A percentile compares a stretch with the other conserved stretches of the same genome.
Conservation (phyloP, 2,329 filamentous ascomycete species). For the Fusarium chlamydosporum region DNA sequence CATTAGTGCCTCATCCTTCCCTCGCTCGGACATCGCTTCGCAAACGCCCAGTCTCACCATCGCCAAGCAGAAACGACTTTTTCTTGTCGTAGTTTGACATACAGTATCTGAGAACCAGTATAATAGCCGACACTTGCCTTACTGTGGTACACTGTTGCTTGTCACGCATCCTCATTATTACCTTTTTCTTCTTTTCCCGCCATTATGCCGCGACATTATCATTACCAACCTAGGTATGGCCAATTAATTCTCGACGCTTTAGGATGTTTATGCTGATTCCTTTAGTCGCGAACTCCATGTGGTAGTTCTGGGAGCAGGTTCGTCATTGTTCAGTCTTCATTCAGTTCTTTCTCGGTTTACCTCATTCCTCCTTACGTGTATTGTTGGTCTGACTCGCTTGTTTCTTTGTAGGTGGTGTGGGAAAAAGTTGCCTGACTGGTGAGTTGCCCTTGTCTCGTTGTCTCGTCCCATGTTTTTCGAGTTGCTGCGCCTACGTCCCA, state of each 20-base stretch:
- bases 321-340: conserved; percentile 52
- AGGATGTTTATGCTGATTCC: conserved; percentile 36
- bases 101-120: conserved; percentile 7
- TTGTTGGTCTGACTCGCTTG: conserved; percentile 51
- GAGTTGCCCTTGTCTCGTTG: conserved; percentile 52
- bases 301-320: conserved; percentile 85
- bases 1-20: conserved; percentile 27
- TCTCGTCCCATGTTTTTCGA: conserved; percentile 31
- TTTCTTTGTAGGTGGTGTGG: conserved; percentile 78
- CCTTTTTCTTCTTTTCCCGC: background rate
- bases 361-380: conserved; percentile 6
- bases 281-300: conserved; percentile 83
- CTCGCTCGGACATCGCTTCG: conserved; percentile 20
- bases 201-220: conserved; percentile 51
- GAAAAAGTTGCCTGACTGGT: conserved; percentile 94
- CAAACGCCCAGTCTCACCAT: conserved; percentile 14
- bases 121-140: conserved; percentile 18
- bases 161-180: conserved; percentile 15
- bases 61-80: conserved; percentile 20
- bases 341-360: conserved; percentile 14
- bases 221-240: conserved; percentile 50
- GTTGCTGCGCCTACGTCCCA: conserved; percentile 32
- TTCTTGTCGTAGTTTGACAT: conserved; percentile 31
- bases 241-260: background rate
- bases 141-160: conserved; percentile 22